Evolutionary conservation across 2,329 filamentous ascomycete species (phyloP), one percentile per base, ranked within the genome.

Genomic region (Dactylonectria estremocensis): DNA sequence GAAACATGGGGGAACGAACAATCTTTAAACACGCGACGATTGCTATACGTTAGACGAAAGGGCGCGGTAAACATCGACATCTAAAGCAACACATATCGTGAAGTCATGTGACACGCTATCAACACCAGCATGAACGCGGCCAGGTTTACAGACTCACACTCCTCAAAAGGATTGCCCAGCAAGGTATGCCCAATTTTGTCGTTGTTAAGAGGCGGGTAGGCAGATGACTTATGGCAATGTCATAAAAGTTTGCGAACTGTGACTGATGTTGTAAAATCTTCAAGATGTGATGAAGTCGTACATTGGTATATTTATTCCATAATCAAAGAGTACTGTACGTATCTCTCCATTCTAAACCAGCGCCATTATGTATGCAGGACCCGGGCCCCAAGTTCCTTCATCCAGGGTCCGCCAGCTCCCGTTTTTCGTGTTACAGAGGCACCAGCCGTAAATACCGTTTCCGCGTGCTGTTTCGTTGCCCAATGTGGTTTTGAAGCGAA

Each of bases 71-170:
- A 63, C 58, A 56, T 59, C 70, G 61, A 77, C 63, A 75, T 77
- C 75, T 20, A 77, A 62, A 77, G 75, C 74, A 76, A 76, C 74
- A 75, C 73, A 57, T 58, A 75, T 74, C 75, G 64, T 74, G 71
- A 70, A 62, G 67, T 77, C 75, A 77, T 74, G 75, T 77, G 75
- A 77, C 71, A n/a, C 14, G 18, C 20, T 54, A 10, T 31, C 16
- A 28, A 54, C 33, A 22, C 35, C 40, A 35, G 22, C n/a, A 16
- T 33, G 48, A 16, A 43, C 24, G 4, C 24, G 24, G 7, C 24
- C 24, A 28, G 24, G 24, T 7, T 28, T 28, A 28, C 24, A 28
- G 7, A 28, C 24, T 4, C 24, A 28, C 24, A 7, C 24, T 28
- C 24, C 24, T 4, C 7, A 7, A 28, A 28, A n/a, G n/a, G 24